Base-by-base conservation (phyloP, 805 yeast genomes). In the Suhomyces prunicola region DNA sequence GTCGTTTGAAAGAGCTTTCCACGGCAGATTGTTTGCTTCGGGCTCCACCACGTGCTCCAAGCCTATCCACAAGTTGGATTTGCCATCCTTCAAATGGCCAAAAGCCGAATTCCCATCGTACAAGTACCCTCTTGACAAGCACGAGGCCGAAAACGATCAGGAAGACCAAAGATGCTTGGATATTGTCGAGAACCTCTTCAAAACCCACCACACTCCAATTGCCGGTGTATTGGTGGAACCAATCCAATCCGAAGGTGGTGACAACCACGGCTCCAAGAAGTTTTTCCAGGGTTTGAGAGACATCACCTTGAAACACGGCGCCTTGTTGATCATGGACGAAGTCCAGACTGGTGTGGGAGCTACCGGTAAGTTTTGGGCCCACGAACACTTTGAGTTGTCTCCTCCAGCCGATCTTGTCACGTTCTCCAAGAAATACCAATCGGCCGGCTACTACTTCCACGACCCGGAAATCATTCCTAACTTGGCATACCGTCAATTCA, bases 21-120 rank as follows among this genome's bases (percentile, higher is more conserved):
- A 92, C 69, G 98, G 98, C 59, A 85, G 98, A 73, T 74, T 91
- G 58, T 90, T 92, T 74, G 98, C 97, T 23, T 82, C 96, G 51
- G 91, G 89, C 44, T 88, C 97, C 6, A 84, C 90, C 59, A 92
- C 98, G 40, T 84, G 96, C 70, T 90, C 97, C 53, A 93, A 90
- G 78, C 97, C 97, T 60, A 82, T 93, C 62, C 98, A 92, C 79
- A 92, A 93, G 77, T 77, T 92, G 71, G 92, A 87, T 71, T 78
- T 93, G 74, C 98, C 98, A 56, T 85, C 96, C 6, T 92, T 92
- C 78, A 83, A 89, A 66, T 92, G 97, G 97, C 98, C 98, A 67
- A 91, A 88, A 70, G 97, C 97, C 52, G 90, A 90, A 57, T 92
- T 86, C 78, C 98, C 98, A 58, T 62, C 80, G 49, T 85, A 90